Base-by-base conservation (phyloP, 352 stramenopile species). In the Phytophthora ramorum region DNA sequence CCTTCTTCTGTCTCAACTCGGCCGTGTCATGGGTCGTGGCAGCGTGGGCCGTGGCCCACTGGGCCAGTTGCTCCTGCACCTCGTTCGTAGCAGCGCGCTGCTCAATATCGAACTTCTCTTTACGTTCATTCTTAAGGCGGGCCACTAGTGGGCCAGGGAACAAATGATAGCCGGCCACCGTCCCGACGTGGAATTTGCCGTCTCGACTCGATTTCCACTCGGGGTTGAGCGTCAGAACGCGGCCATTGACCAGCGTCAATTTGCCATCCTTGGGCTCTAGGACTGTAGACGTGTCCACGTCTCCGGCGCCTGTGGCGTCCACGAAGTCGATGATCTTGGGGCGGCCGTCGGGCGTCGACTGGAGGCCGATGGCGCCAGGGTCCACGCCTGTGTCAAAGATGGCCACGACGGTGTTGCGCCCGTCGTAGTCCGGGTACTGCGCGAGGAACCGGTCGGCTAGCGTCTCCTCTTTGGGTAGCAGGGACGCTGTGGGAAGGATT, bases 331-430 rank as follows among this genome's bases (percentile, higher is more conserved):
- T 68, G 61, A 98, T 78, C 80, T 99, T 99, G 47, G 89, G 90
- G 19, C 86, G 80, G 9, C 93, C 93, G 73, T 97, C 89, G 8
- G 82, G 67, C 41, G 91, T 97, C 26, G 77, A 82, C 64, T 95
- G 87, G 14, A 98, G 73, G 2, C 94, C 95, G 34, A 83, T 79
- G 0, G 96, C 95, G 2, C 87, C 92, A 0, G 95, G 93, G 70
- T 99, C 97, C 56, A 98, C 92, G 43, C 97, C 97, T 22, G 97
- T 99, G 82, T 99, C 97, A 44, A 99, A 87, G 63, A 99, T 93
- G n/a, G 89, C 95, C 34, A 99, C 94, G 14, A 97, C 83, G 0
- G 98, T 83, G 61, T 90, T 87, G 47, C 87, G 84, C 7, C 97
- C 97, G 80, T 99, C 93, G 65, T 85, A 96, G n/a, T 81, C 55